Percentiles rank a stretch among this genome's conserved stretches.
phyloP scores from a whole-genome alignment of 2,329 filamentous ascomycete genomes.

The Trichoderma koningiopsis region DNA sequence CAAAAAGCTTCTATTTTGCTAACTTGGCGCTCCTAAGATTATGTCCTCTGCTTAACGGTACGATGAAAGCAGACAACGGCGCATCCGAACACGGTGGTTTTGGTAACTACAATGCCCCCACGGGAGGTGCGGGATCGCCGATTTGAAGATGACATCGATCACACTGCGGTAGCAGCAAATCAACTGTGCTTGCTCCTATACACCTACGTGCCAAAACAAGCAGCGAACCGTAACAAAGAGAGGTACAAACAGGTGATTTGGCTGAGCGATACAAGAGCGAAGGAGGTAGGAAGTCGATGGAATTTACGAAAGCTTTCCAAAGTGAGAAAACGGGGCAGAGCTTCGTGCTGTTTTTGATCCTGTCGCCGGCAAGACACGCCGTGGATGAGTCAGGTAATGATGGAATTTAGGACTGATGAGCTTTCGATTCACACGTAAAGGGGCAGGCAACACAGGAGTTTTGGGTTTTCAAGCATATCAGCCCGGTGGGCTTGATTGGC shows the following conservation, averaged over 20 bases:
- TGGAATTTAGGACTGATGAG: neutral
- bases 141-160: constrained; percentile 24
- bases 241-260: neutral
- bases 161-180: neutral
- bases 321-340: neutral
- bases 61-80: constrained; percentile 64
- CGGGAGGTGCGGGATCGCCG: constrained; percentile 41
- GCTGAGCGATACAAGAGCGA: neutral
- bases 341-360: neutral
- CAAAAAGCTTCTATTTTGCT: constrained; percentile 25
- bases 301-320: neutral
- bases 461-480: constrained; percentile 1
- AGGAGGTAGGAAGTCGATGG: neutral
- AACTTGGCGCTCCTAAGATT: constrained; percentile 55
- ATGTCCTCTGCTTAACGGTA: constrained; percentile 83
- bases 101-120: constrained; percentile 54
- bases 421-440: neutral
- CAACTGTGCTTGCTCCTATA: neutral
- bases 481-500: neutral
- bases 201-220: neutral
- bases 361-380: neutral
- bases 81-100: constrained; percentile 61
- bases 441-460: constrained; percentile 8
- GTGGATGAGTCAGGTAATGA: neutral
- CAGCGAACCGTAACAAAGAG: neutral